Base-by-base conservation (phyloP, 2,329 filamentous ascomycete genomes). In the Cladophialophora immunda region DNA sequence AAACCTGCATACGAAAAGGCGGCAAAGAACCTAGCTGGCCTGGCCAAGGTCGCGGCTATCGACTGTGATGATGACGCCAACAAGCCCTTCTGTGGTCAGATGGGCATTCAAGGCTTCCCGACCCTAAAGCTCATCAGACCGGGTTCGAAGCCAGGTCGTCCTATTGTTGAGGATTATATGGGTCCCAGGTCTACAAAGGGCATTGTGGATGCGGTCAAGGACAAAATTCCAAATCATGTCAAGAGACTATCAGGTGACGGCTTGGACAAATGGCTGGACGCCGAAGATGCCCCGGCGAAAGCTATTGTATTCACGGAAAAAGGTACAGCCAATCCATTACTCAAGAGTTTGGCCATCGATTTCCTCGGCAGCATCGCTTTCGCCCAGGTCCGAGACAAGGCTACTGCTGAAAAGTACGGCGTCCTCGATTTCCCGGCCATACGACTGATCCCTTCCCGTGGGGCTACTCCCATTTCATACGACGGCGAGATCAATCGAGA, bases 1-100 rank as follows among this genome's bases (percentile, higher is more conserved):
- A 94, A 97, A 81, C 94, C 94, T 2, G 92, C 92, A 53, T 99
- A 95, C 81, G 94, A 98, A 80, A 97, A 97, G 80, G 94, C 90
- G 1, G 95, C 95, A 73, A 91, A 90, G 75, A 93, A 89, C 74
- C 90, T 99, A 66, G 87, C 91, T n/a, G 95, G 95, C 15, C 86
- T 98, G 15, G 95, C 93, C 74, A 96, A 97, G 75, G 94, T 99
- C 50, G 95, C 93, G 56, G 95, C 96, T 63, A 85, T 99, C 71
- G 92, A 99, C 80, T 99, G 95, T 79, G 94, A 99, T 75, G 93
- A 97, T 34, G 94, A 97, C 62, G 81, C 84, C 71, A 99, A 98
- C 85, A 98, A 98, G 83, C 84, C 85, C 2, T 87, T 97, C 72
- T 99, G 95, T 78, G 89, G 90, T 55, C 81, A 85, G 72, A 92